Evolutionary conservation across 106 monocot genomes (phyloP).

Genomic region (Phalaenopsis aphrodite): DNA sequence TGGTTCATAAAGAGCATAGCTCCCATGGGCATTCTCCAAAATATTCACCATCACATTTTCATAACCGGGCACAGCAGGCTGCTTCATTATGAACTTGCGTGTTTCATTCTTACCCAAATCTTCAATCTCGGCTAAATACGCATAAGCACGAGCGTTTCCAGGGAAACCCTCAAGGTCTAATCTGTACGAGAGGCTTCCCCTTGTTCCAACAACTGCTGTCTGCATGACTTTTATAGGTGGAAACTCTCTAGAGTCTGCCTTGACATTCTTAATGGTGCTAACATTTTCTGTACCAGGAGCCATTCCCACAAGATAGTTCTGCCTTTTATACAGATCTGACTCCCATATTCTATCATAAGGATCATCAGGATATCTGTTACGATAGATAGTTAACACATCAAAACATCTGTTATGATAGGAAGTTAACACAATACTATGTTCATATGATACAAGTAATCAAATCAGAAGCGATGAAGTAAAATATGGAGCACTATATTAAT

Average conservation of each 20-base stretch:
- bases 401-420: constrained; percentile 24
- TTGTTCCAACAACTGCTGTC: constrained; percentile 41
- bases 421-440: not conserved
- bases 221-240: constrained; percentile 58
- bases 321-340: constrained; percentile 35
- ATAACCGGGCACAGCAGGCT: constrained; percentile 23
- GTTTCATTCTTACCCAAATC: constrained; percentile 35
- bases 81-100: constrained; percentile 32
- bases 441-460: not conserved
- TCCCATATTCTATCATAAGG: constrained; percentile 51
- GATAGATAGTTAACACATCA: constrained; percentile 6
- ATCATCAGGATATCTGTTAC: constrained; percentile 43
- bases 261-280: constrained; percentile 27
- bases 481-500: not conserved
- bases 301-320: constrained; percentile 46
- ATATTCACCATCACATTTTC: constrained; percentile 33
- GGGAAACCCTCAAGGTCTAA: constrained; percentile 46
- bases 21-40: constrained; percentile 48
- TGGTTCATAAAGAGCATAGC: constrained; percentile 44
- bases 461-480: not conserved
- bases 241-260: constrained; percentile 13
- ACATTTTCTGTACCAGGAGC: constrained; percentile 45
- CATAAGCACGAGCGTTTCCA: constrained; percentile 42
- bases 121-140: constrained; percentile 52
- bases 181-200: constrained; percentile 32